These are phyloP conservation scores for Pseudozyma flocculosa DNA, from an alignment of 1,284 basidiomycete species.

Conservation along the genomic window DNA sequence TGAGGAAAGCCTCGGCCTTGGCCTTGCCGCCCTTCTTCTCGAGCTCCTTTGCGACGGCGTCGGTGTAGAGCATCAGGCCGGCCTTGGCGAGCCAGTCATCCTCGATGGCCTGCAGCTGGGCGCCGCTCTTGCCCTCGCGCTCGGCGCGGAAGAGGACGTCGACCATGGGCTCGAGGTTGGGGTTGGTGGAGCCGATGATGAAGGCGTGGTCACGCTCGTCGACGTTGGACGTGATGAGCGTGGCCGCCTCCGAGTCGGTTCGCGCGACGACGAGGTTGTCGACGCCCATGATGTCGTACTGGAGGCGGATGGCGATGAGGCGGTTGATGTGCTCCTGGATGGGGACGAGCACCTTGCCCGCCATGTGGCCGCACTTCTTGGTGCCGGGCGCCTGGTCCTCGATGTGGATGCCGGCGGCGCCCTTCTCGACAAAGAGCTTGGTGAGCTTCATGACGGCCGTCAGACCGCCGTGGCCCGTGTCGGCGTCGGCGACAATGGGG, in stretches of 20 bases:
- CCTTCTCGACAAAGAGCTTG: conserved; percentile 88
- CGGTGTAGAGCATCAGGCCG: conserved; percentile 75
- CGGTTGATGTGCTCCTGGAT: conserved; percentile 78
- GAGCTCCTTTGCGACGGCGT: conserved; percentile 73
- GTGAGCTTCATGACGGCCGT: conserved; percentile 96
- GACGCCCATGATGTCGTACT: conserved; percentile 78
- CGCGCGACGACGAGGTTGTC: conserved; percentile 74
- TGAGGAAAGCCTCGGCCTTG: conserved; percentile 64
- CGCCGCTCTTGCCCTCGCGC: conserved; percentile 73
- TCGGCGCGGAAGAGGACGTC: conserved; percentile 82
- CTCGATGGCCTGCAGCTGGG: conserved; percentile 80
- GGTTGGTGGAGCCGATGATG: conserved; percentile 88
- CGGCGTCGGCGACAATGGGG: conserved; percentile 61
- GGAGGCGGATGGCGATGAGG: conserved; percentile 72
- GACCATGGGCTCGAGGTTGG: conserved; percentile 70
- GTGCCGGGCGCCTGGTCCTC: conserved; percentile 89
- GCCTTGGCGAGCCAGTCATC: conserved; percentile 80
- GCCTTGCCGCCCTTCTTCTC: conserved; percentile 64
- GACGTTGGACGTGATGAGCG: conserved; percentile 93
- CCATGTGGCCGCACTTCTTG: conserved; percentile 69
- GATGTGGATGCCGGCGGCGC: conserved; percentile 82
- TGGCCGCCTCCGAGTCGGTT: conserved; percentile 85
- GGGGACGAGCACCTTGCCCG: conserved; percentile 70
- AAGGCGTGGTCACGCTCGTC: conserved; percentile 95
- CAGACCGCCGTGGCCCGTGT: conserved; percentile 78